Percentiles rank a stretch among this genome's conserved stretches.
Conservation (phyloP, 495 filamentous ascomycete species). For the Parathielavia hyrcaniae region DNA sequence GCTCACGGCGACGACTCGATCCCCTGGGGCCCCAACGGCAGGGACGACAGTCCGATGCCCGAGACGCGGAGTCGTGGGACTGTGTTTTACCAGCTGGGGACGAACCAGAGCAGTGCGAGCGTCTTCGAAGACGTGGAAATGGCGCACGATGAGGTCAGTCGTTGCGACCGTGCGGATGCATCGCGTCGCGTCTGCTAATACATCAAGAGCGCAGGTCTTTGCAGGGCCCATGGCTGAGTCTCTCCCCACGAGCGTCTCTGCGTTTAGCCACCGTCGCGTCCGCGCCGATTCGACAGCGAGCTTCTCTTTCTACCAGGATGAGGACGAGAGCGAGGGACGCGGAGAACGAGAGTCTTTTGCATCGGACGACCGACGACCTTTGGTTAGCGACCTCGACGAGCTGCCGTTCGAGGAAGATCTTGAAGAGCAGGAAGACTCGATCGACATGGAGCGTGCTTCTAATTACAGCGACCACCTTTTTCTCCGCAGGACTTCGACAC, state of each 20-base stretch:
- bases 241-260: constrained; percentile 80
- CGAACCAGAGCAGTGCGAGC: constrained; percentile 74
- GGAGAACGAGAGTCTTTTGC: constrained; percentile 3
- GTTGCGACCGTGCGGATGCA: not conserved
- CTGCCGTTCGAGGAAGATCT: constrained; percentile 39
- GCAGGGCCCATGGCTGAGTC: constrained; percentile 92
- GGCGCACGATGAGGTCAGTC: constrained; percentile 83
- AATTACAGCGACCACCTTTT: constrained; percentile 37
- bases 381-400: constrained; percentile 34
- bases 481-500: constrained; percentile 39
- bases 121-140: constrained; percentile 96
- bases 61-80: constrained; percentile 35
- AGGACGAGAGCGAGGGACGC: constrained; percentile 36
- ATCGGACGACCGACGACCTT: not conserved
- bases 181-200: constrained; percentile 13
- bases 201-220: constrained; percentile 62
- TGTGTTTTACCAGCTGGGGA: constrained; percentile 53
- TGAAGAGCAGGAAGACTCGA: constrained; percentile 35
- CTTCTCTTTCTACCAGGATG: constrained; percentile 80
- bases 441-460: constrained; percentile 38
- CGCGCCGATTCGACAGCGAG: constrained; percentile 79
- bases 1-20: constrained; percentile 22
- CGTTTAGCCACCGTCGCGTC: constrained; percentile 74
- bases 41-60: constrained; percentile 10
- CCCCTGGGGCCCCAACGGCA: not conserved